phyloP scores from a whole-genome alignment of 75 land plant species.

The Pinus tabuliformis region DNA sequence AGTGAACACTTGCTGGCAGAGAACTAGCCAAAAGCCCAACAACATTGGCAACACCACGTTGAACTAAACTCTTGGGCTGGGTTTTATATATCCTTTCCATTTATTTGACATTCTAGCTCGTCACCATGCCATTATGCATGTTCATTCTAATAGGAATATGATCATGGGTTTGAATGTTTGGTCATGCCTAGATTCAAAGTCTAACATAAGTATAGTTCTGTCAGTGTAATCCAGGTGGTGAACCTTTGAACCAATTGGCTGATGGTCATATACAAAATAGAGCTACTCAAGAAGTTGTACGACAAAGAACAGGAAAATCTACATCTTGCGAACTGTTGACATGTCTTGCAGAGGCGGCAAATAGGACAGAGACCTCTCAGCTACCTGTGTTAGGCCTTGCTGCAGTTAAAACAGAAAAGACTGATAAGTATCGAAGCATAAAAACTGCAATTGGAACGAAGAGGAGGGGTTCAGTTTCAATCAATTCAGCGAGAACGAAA shows the following conservation, averaged over 20 bases:
- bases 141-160: not conserved
- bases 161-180: not conserved
- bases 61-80: too few species aligned
- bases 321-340: conserved; percentile 61
- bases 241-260: conserved; percentile 20
- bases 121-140: not conserved
- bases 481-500: conserved; percentile 24
- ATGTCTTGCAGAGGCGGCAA: conserved; percentile 70
- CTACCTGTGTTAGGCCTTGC: conserved; percentile 22
- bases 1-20: too few species aligned
- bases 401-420: conserved; percentile 30
- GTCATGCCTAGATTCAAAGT: not conserved
- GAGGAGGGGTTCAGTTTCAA: conserved; percentile 27
- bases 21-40: too few species aligned
- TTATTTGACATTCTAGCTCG: not conserved
- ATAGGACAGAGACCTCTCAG: conserved; percentile 46
- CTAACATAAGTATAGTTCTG: not conserved
- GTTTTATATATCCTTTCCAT: not conserved
- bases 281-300: conserved; percentile 28
- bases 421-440: conserved; percentile 19
- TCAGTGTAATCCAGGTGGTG: conserved; percentile 31
- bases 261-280: conserved; percentile 10
- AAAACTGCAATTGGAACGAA: conserved; percentile 17
- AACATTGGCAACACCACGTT: too few species aligned
- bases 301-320: conserved; percentile 22